phyloP scores from a whole-genome alignment of 1,284 basidiomycete species.

The Crocinoboletus sp. region DNA sequence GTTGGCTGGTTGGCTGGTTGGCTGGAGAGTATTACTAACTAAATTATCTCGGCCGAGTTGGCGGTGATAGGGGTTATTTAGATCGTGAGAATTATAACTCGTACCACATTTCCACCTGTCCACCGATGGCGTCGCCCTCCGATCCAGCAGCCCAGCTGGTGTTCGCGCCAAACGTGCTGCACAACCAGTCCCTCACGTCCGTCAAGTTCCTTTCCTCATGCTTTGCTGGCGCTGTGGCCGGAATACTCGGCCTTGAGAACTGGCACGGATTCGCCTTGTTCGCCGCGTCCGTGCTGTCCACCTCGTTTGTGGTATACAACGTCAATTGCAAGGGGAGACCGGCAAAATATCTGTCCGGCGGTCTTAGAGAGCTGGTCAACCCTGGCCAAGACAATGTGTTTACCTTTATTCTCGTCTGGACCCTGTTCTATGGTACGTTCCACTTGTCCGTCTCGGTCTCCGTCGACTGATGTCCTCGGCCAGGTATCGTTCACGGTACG shows the following conservation, averaged over 20 bases:
- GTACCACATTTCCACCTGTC: background rate
- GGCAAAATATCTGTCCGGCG: conserved; percentile 55
- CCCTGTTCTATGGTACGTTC: conserved; percentile 75
- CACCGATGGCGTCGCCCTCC: conserved; percentile 32
- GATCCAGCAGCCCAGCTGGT: conserved; percentile 59
- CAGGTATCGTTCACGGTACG: conserved; percentile 45
- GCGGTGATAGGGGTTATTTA: conserved; percentile 2
- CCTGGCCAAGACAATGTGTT: conserved; percentile 84
- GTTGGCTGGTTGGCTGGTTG: no score
- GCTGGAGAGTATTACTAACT: no score
- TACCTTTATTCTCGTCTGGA: conserved; percentile 87
- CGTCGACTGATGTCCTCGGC: background rate
- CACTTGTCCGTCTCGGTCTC: no score
- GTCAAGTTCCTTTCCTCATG: conserved; percentile 77
- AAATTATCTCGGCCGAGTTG: no score
- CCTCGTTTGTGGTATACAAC: conserved; percentile 58
- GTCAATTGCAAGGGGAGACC: conserved; percentile 67
- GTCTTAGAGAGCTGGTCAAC: conserved; percentile 62
- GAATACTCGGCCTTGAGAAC: conserved; percentile 83
- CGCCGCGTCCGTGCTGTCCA: conserved; percentile 59
- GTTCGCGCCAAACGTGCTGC: conserved; percentile 66
- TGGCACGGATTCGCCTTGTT: conserved; percentile 79
- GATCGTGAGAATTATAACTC: conserved; percentile 14
- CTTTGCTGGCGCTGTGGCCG: conserved; percentile 81
- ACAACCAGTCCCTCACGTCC: conserved; percentile 60